Evolutionary conservation across 2,329 filamentous ascomycete species (phyloP).

Genomic region (Arthrinium puccinioides): DNA sequence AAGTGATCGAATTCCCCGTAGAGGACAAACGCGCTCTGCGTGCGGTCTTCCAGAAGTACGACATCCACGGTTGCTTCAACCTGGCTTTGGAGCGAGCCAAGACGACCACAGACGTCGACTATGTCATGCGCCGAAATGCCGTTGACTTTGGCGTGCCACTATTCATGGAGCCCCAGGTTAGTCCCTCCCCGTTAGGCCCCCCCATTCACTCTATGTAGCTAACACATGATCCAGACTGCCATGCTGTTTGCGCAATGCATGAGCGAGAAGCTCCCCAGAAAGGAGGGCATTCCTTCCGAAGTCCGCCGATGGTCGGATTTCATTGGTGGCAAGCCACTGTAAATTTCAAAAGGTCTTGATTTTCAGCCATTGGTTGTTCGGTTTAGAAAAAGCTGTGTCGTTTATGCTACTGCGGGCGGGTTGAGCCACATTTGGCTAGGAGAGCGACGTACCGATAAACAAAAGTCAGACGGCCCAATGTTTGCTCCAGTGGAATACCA

Average conservation of each 20-base stretch:
- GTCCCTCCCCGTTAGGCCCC: constrained; percentile 22
- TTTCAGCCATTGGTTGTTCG: no score
- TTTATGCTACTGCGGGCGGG: no score
- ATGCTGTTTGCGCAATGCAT: constrained; percentile 95
- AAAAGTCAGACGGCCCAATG: no score
- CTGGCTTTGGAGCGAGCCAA: constrained; percentile 76
- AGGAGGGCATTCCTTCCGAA: constrained; percentile 82
- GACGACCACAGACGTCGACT: constrained; percentile 85
- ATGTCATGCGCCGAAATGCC: constrained; percentile 96
- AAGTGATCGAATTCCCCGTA: constrained; percentile 95
- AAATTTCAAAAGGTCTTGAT: no score
- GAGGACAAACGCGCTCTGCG: constrained; percentile 87
- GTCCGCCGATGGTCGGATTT: constrained; percentile 95
- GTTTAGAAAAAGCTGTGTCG: no score
- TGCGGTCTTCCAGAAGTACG: constrained; percentile 93
- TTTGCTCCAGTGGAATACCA: no score
- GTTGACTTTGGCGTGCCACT: constrained; percentile 97
- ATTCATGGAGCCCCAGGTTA: constrained; percentile 97
- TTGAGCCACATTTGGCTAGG: no score
- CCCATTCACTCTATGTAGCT: constrained; percentile 19
- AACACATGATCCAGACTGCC: constrained; percentile 60
- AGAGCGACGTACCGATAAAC: no score
- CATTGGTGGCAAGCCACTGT: constrained; percentile 77
- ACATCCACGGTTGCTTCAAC: constrained; percentile 95
- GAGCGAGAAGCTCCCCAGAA: constrained; percentile 87